Evolutionary conservation across 2,329 filamentous ascomycete species (phyloP).

Genomic region (Colletotrichum sp.): DNA sequence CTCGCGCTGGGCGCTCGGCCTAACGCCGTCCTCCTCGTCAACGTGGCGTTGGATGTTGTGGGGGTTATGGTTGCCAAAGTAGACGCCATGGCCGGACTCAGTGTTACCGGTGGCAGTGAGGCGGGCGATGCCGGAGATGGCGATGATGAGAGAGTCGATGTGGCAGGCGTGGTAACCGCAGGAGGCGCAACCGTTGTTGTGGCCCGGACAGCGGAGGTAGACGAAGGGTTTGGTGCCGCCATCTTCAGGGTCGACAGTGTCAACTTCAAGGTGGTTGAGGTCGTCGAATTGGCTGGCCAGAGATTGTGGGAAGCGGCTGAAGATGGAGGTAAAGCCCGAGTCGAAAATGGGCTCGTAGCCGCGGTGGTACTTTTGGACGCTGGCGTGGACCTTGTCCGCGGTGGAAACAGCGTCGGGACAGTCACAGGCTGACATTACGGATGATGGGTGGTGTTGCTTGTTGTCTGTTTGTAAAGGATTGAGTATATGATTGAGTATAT

Average conservation of each 20-base stretch:
- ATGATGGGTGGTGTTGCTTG: background rate
- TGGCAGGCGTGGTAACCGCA: background rate
- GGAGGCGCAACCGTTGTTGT: background rate
- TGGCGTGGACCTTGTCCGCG: background rate
- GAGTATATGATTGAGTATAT: too few species aligned
- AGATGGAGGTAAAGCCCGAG: background rate
- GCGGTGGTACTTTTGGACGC: background rate
- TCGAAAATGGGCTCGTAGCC: background rate
- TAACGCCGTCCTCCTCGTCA: background rate
- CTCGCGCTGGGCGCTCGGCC: background rate
- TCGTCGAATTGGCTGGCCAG: background rate
- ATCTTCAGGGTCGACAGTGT: background rate
- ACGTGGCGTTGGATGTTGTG: background rate
- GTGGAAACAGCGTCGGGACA: background rate
- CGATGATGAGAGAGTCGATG: background rate
- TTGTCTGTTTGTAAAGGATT: too few species aligned
- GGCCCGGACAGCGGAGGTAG: background rate
- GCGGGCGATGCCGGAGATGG: background rate
- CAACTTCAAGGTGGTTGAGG: background rate
- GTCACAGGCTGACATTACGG: background rate
- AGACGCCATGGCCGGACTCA: background rate
- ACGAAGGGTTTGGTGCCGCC: background rate
- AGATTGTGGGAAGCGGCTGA: background rate
- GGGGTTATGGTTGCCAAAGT: background rate
- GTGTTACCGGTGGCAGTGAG: rapidly evolving